Evolutionary conservation across 2,329 filamentous ascomycete species (phyloP).

Genomic region (Juglanconis sp.): DNA sequence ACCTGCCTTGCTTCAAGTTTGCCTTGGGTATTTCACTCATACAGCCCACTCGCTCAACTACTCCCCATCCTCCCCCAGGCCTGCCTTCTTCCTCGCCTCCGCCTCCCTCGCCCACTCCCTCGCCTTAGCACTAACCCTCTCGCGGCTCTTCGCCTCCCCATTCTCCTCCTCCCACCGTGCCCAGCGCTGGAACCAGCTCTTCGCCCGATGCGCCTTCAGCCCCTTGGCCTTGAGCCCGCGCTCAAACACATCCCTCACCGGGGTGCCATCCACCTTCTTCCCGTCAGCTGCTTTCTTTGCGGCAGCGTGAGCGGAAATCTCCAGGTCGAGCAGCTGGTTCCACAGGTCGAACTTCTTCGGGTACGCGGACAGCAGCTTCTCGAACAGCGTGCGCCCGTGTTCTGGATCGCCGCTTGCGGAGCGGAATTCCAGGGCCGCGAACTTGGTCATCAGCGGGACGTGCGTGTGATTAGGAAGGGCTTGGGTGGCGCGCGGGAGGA

Average conservation of each 20-base stretch:
- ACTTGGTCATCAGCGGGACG: constrained; percentile 73
- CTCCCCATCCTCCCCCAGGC: constrained; percentile 25
- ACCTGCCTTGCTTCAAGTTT: background rate
- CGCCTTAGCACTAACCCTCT: constrained; percentile 68
- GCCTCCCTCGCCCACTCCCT: constrained; percentile 63
- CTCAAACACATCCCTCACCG: constrained; percentile 77
- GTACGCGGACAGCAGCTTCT: constrained; percentile 77
- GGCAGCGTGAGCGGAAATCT: constrained; percentile 60
- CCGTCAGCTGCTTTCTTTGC: constrained; percentile 50
- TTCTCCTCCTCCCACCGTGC: constrained; percentile 78
- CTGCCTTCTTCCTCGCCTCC: constrained; percentile 35
- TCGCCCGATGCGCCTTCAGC: constrained; percentile 78
- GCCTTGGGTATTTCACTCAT: background rate
- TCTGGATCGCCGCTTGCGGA: constrained; percentile 80
- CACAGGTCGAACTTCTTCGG: constrained; percentile 90
- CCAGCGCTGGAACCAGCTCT: constrained; percentile 91
- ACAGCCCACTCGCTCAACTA: constrained; percentile 5
- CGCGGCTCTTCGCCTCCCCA: constrained; percentile 66
- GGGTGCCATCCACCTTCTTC: constrained; percentile 40
- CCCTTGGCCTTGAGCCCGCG: constrained; percentile 66
- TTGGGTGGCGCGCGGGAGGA: constrained; percentile 82
- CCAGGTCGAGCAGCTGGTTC: constrained; percentile 87
- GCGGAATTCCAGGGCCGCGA: constrained; percentile 88
- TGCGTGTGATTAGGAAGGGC: constrained; percentile 68
- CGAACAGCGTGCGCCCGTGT: constrained; percentile 90